A percentile compares a stretch with the other conserved stretches of the same genome.
Evolutionary conservation across 179 eudicot species (phyloP).

Genomic region (Spinacia oleracea): DNA sequence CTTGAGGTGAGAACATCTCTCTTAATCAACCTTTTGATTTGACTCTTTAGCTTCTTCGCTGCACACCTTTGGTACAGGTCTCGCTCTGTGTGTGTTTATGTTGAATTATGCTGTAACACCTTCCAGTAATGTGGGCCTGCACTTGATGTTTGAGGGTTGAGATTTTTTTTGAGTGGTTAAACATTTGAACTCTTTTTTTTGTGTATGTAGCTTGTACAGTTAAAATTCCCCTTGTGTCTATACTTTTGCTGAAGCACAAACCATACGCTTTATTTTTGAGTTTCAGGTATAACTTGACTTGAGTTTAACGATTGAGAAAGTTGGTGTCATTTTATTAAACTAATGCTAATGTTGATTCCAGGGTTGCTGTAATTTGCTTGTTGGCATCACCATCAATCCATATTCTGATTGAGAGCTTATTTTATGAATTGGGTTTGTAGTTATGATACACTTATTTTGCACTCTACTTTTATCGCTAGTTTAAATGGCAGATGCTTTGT

Average conservation of each 20-base stretch:
- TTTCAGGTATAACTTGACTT: slow-evolving; percentile 4
- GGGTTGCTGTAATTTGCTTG: slow-evolving; percentile 15
- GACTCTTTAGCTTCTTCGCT: background rate
- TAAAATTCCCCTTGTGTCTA: slow-evolving; percentile 1
- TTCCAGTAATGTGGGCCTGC: background rate
- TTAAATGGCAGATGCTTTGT: background rate
- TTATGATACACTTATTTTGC: background rate
- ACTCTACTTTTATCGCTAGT: background rate
- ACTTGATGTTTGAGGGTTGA: background rate
- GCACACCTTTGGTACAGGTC: background rate
- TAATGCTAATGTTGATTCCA: slow-evolving; percentile 10
- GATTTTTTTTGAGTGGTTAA: background rate
- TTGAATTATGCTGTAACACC: background rate
- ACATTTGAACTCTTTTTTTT: background rate
- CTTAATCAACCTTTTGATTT: background rate
- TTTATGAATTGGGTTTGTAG: background rate
- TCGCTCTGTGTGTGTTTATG: background rate
- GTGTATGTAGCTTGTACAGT: background rate
- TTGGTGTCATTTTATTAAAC: background rate
- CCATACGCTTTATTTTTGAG: background rate
- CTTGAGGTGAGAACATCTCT: slow-evolving; percentile 56
- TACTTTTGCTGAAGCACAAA: slow-evolving; percentile 1
- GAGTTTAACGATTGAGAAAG: background rate
- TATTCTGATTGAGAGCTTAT: slow-evolving; percentile 4
- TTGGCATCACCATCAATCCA: slow-evolving; percentile 8